Conservation (phyloP, 2,329 filamentous ascomycete genomes). For the Lachnellula subtilissima region DNA sequence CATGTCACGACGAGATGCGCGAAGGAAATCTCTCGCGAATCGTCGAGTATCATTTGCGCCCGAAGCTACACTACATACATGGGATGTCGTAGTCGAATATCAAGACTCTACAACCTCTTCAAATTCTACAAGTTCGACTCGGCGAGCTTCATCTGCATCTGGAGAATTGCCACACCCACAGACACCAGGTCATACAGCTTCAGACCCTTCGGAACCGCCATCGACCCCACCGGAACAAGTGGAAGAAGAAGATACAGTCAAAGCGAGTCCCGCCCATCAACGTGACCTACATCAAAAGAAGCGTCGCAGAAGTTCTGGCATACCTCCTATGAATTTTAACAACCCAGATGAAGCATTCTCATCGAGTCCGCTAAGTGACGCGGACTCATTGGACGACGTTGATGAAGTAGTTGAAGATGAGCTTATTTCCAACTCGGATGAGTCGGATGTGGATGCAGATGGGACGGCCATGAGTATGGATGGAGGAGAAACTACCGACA, state of each 20-base stretch:
- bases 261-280: constrained; percentile 60
- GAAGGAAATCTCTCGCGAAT: constrained; percentile 88
- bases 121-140: constrained; percentile 67
- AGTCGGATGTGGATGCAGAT: constrained; percentile 57
- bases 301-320: constrained; percentile 59
- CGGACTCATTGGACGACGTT: constrained; percentile 43
- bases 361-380: constrained; percentile 71
- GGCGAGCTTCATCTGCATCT: constrained; percentile 60
- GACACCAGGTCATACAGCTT: constrained; percentile 32
- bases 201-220: constrained; percentile 51
- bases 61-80: constrained; percentile 94
- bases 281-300: constrained; percentile 59
- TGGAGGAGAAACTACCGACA: constrained; percentile 60
- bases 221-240: constrained; percentile 59
- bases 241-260: constrained; percentile 56
- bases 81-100: constrained; percentile 82
- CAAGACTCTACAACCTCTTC: constrained; percentile 80
- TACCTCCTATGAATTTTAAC: constrained; percentile 60
- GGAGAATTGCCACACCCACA: constrained; percentile 21
- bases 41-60: constrained; percentile 94
- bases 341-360: constrained; percentile 63
- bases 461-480: constrained; percentile 81
- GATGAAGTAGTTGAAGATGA: constrained; percentile 46
- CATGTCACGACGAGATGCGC: constrained; percentile 73
- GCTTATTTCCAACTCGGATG: constrained; percentile 45